Conservation (phyloP, 2,329 filamentous ascomycete species). For the Cladosporium sp. region DNA sequence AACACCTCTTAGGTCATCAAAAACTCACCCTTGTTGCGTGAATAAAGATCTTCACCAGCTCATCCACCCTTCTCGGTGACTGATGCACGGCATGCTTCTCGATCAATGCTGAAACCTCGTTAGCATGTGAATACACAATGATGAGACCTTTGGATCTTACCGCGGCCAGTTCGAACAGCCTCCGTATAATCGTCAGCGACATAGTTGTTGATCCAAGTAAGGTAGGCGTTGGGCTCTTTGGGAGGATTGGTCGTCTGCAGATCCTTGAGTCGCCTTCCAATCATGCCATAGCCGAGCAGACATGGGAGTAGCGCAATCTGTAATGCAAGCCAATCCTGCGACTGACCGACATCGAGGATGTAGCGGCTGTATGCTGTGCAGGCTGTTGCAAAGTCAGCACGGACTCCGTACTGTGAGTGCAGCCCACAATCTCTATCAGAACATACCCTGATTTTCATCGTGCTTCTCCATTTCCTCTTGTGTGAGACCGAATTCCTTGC, state of each 20-base stretch:
- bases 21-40: slow-evolving; percentile 75
- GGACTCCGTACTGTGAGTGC: neutral
- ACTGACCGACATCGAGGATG: slow-evolving; percentile 84
- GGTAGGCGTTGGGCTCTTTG: slow-evolving; percentile 59
- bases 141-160: slow-evolving; percentile 36
- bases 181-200: slow-evolving; percentile 75
- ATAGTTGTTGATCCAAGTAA: slow-evolving; percentile 91
- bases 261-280: slow-evolving; percentile 71
- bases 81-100: slow-evolving; percentile 74
- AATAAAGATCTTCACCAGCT: slow-evolving; percentile 80
- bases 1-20: neutral
- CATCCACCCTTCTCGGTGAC: slow-evolving; percentile 74
- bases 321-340: slow-evolving; percentile 83
- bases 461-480: slow-evolving; percentile 70
- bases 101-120: slow-evolving; percentile 57
- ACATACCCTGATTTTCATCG: slow-evolving; percentile 71
- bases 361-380: slow-evolving; percentile 80
- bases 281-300: slow-evolving; percentile 82
- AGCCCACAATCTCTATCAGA: neutral
- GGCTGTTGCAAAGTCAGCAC: slow-evolving; percentile 47
- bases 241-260: slow-evolving; percentile 52
- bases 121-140: neutral
- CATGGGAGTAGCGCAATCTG: slow-evolving; percentile 85
- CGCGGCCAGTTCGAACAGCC: slow-evolving; percentile 69
- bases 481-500: slow-evolving; percentile 75